Base-by-base conservation (phyloP, 257 asterid species). In the Henckelia pumila region DNA sequence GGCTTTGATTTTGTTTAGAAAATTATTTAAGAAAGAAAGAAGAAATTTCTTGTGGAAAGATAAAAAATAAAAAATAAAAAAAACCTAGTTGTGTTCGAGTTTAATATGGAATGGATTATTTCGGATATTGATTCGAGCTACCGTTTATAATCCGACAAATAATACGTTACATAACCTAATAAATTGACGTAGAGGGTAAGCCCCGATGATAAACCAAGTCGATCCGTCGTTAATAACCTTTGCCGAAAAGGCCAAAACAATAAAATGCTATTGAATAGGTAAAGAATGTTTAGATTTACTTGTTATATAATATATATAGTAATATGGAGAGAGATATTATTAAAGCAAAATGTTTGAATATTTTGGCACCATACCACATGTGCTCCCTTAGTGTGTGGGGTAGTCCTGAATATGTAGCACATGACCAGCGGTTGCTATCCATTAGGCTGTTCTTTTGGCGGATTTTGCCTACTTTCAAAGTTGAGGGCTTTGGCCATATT, bases 331-430 rank as follows among this genome's bases (percentile, higher is more conserved):
- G n/a, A n/a, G n/a, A n/a, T n/a, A n/a, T n/a, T n/a, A n/a, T 53
- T 11, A 40, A 40, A 40, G 19, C 3, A 47, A 47, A 47, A 58
- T 61, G 64, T 69, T 63, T 66, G 66, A 62, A 58, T 33, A 55
- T 35, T 28, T 33, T 50, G 59, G 63, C 33, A 66, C 64, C 72
- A 72, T 72, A 55, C 49, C 76, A 72, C 82, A 77, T 77, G 85
- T 75, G 82, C 71, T 47, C 55, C 76, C 61, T 77, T 60, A 61
- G 78, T 71, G 72, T 69, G 78, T 71, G 82, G 78, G 75, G 67
- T 64, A 53, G 71, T 60, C 19, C 7, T 26, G 56, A 23, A 69
- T 32, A 24, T 67, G 69, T 55, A 59, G 78, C 80, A 66, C 73
- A 68, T 74, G 82, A 71, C 76, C 69, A 33, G 30, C 74, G 68